Percentiles rank a stretch among this genome's conserved stretches.
Evolutionary conservation across 805 yeast species (phyloP).

Genomic region (Tetrapisispora pingtungensis): DNA sequence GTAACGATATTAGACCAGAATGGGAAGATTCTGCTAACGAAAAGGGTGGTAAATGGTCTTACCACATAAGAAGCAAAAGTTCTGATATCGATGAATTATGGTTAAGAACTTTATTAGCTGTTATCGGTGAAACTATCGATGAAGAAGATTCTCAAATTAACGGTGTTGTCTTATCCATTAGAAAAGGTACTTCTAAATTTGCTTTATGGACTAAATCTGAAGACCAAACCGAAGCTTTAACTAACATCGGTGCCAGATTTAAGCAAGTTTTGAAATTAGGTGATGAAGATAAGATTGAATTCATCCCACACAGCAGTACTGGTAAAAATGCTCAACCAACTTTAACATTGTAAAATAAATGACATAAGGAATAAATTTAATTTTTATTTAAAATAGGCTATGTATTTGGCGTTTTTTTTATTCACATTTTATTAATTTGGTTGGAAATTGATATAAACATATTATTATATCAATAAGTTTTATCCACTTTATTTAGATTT

Average conservation of each 20-base stretch:
- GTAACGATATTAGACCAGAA: constrained; percentile 91
- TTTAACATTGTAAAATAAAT: constrained; percentile 23
- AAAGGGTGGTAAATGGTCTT: constrained; percentile 92
- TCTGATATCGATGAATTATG: constrained; percentile 77
- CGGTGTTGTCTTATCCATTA: constrained; percentile 85
- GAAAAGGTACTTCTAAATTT: constrained; percentile 72
- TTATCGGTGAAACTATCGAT: constrained; percentile 91
- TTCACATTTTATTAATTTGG: background rate
- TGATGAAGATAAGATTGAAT: constrained; percentile 72
- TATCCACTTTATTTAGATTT: too few relatives aligned
- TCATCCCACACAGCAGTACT: constrained; percentile 33
- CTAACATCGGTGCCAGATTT: constrained; percentile 74
- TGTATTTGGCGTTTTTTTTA: background rate
- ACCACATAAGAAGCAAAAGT: constrained; percentile 54
- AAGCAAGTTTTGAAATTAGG: constrained; percentile 72
- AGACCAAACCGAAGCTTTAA: constrained; percentile 51
- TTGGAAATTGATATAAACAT: too few relatives aligned
- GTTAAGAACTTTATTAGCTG: constrained; percentile 80
- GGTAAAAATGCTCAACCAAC: constrained; percentile 28
- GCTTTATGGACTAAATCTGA: constrained; percentile 90
- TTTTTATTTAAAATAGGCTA: background rate
- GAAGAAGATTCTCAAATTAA: constrained; percentile 78
- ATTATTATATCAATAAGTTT: too few relatives aligned
- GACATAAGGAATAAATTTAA: background rate
- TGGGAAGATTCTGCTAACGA: constrained; percentile 92